Evolutionary conservation across 441 rosid species (phyloP).

Genomic region (Bruguiera hainesii): DNA sequence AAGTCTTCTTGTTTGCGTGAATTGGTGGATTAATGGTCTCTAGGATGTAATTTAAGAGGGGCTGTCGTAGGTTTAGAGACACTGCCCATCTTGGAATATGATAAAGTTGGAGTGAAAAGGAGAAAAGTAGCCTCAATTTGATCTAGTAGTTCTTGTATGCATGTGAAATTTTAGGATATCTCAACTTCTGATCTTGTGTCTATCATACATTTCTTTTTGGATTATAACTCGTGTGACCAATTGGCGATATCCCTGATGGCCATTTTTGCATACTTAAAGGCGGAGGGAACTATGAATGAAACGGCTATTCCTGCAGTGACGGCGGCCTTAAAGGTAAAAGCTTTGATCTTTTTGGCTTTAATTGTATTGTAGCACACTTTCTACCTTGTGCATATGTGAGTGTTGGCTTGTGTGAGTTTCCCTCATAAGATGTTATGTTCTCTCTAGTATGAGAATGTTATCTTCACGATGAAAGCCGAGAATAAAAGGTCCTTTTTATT

Average conservation of each 20-base stretch:
- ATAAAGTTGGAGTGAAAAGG: neutral
- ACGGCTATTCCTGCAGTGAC: constrained; percentile 59
- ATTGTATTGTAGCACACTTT: neutral
- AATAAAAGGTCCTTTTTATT: too few species aligned
- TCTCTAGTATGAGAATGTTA: neutral
- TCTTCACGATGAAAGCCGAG: neutral
- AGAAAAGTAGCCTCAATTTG: neutral
- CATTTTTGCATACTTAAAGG: constrained; percentile 43
- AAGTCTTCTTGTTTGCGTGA: neutral
- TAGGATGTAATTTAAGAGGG: constrained; percentile 1
- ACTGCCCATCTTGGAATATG: neutral
- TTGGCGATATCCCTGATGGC: constrained; percentile 9
- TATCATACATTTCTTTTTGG: neutral
- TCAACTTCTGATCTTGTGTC: neutral
- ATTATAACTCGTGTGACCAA: neutral
- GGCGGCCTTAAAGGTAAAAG: constrained; percentile 67
- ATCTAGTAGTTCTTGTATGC: neutral
- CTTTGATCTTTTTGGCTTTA: neutral
- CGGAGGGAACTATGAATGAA: constrained; percentile 89
- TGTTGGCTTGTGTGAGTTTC: neutral
- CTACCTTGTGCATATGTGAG: neutral
- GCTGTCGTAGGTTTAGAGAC: neutral
- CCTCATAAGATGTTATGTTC: neutral
- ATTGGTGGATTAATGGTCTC: neutral
- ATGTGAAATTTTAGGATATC: neutral